Conservation (phyloP, 129 eudicot genomes). For the Artemisia tridentata region DNA sequence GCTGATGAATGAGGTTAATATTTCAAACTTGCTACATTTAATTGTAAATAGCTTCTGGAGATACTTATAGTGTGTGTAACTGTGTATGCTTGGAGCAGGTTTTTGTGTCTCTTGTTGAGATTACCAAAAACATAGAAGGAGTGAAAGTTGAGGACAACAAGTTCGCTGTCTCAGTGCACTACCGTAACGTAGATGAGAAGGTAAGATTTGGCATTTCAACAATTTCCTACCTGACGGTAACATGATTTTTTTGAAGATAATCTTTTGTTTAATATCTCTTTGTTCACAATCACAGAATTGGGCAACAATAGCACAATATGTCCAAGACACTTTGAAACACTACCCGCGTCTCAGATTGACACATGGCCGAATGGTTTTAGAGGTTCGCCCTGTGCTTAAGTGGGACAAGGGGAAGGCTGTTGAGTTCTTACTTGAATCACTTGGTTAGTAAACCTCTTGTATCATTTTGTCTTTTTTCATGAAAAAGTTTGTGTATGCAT, state of each 20-base stretch:
- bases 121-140: slow-evolving; percentile 62
- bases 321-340: slow-evolving; percentile 57
- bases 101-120: slow-evolving; percentile 58
- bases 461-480: neutral
- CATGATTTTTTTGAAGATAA: slow-evolving; percentile 10
- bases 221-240: neutral
- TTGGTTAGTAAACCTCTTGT: slow-evolving; percentile 52
- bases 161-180: slow-evolving; percentile 95
- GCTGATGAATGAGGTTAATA: slow-evolving; percentile 71
- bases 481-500: neutral
- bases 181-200: slow-evolving; percentile 92
- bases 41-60: neutral
- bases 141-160: slow-evolving; percentile 86
- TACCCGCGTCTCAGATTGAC: slow-evolving; percentile 78
- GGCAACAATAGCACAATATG: slow-evolving; percentile 58
- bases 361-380: slow-evolving; percentile 98
- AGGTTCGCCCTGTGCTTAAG: slow-evolving; percentile 85
- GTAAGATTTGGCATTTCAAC: slow-evolving; percentile 33
- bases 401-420: slow-evolving; percentile 99
- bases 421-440: slow-evolving; percentile 81
- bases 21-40: neutral
- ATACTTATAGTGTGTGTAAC: slow-evolving; percentile 9
- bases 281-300: slow-evolving; percentile 49
- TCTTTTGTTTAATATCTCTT: neutral
- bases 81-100: slow-evolving; percentile 47